A percentile compares a stretch with the other conserved stretches of the same genome.
Evolutionary conservation across 345 rosid genomes (phyloP).

Genomic region (Nephelium lappaceum): DNA sequence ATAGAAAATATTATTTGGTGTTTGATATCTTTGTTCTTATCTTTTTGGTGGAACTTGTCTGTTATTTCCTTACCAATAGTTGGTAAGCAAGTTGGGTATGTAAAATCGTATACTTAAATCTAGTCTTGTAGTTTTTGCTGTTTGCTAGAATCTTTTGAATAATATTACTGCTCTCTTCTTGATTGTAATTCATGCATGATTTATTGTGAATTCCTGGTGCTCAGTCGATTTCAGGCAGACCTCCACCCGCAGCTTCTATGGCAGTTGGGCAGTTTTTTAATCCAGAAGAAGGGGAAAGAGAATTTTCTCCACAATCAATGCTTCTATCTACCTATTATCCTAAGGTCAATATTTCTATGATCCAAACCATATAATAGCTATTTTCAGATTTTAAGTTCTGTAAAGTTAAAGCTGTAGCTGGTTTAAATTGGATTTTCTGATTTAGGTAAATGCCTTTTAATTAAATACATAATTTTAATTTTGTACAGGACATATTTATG

Average conservation of each 20-base stretch:
- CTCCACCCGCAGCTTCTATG: conserved; percentile 99
- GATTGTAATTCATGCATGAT: conserved; percentile 23
- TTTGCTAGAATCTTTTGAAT: conserved; percentile 15
- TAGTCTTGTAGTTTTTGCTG: not conserved
- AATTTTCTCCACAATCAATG: conserved; percentile 63
- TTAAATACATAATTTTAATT: conserved; percentile 25
- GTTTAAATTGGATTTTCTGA: conserved; percentile 23
- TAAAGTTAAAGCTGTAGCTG: conserved; percentile 1
- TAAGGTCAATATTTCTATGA: conserved; percentile 55
- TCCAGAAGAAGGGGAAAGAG: conserved; percentile 73
- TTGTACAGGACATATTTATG: conserved; percentile 67
- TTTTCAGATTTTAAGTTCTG: conserved; percentile 15
- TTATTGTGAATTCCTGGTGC: conserved; percentile 37
- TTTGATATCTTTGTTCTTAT: not conserved
- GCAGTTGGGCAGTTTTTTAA: conserved; percentile 97
- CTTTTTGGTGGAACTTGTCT: not conserved
- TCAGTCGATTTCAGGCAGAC: conserved; percentile 90
- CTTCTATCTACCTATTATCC: conserved; percentile 68
- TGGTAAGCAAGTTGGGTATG: not conserved
- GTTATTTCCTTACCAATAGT: not conserved
- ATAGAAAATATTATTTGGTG: not conserved
- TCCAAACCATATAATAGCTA: conserved; percentile 11
- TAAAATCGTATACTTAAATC: not conserved
- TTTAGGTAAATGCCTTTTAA: conserved; percentile 26
- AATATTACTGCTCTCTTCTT: conserved; percentile 9